These are phyloP conservation scores for Alternaria sp. DNA, from an alignment of 2,329 filamentous ascomycete species.

Conservation along the genomic window DNA sequence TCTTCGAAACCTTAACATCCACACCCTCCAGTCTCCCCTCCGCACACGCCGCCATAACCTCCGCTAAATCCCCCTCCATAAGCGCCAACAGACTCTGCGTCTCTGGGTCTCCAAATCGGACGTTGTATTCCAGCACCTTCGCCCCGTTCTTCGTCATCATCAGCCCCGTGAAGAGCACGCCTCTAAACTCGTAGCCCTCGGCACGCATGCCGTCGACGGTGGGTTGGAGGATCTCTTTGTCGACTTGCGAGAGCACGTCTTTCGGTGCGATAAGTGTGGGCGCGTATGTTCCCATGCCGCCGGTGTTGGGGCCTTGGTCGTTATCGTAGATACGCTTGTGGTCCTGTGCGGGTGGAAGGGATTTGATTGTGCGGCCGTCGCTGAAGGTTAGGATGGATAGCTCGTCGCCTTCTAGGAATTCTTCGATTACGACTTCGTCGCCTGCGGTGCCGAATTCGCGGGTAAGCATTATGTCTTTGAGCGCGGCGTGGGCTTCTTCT, in stretches of 20 bases:
- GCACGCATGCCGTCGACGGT: slow-evolving; percentile 87
- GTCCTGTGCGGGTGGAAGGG: slow-evolving; percentile 89
- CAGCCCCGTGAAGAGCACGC: slow-evolving; percentile 85
- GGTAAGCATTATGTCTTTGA: slow-evolving; percentile 89
- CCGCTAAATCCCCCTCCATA: slow-evolving; percentile 83
- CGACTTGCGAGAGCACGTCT: slow-evolving; percentile 77
- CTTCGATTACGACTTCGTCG: slow-evolving; percentile 92
- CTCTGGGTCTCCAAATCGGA: slow-evolving; percentile 90
- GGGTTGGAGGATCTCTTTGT: slow-evolving; percentile 83
- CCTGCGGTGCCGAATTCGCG: slow-evolving; percentile 86
- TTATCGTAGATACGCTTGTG: slow-evolving; percentile 95
- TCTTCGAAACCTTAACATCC: slow-evolving; percentile 68
- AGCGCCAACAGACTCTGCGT: slow-evolving; percentile 85
- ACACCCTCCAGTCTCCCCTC: slow-evolving; percentile 75
- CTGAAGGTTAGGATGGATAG: slow-evolving; percentile 89
- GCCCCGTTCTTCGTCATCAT: slow-evolving; percentile 87
- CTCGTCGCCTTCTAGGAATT: slow-evolving; percentile 90
- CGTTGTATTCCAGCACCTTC: slow-evolving; percentile 90
- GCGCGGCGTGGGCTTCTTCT: slow-evolving; percentile 79
- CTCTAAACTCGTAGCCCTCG: slow-evolving; percentile 65
- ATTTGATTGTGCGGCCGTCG: slow-evolving; percentile 84
- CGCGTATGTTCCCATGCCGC: slow-evolving; percentile 97
- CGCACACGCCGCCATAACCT: slow-evolving; percentile 86
- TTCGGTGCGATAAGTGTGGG: slow-evolving; percentile 63
- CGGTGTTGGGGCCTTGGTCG: slow-evolving; percentile 90